Percentiles rank a stretch among this genome's conserved stretches.
Evolutionary conservation across 805 yeast genomes (phyloP).

Genomic region (Starmerella geochares): DNA sequence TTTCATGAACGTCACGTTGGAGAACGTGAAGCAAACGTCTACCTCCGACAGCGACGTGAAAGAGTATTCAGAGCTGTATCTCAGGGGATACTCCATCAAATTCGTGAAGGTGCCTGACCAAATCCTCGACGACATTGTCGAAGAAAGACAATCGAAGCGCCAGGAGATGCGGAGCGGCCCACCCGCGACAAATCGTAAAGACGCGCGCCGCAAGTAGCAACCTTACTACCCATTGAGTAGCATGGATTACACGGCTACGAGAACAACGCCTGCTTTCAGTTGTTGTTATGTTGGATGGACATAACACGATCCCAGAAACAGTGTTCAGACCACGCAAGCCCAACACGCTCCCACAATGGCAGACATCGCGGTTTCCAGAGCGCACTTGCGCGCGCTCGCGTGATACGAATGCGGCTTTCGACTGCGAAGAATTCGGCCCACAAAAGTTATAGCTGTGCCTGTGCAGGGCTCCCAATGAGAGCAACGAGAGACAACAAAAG

Average conservation of each 20-base stretch:
- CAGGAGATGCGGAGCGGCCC: constrained; percentile 26
- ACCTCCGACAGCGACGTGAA: constrained; percentile 12
- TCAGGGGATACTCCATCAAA: constrained; percentile 31
- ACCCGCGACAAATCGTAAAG: not conserved
- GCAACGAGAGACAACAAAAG: too few relatives aligned
- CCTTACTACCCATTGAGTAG: not conserved
- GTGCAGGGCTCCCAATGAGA: too few relatives aligned
- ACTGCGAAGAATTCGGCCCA: too few relatives aligned
- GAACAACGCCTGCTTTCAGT: too few relatives aligned
- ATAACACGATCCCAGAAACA: too few relatives aligned
- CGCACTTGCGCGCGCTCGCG: too few relatives aligned
- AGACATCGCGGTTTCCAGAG: too few relatives aligned
- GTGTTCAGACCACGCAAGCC: too few relatives aligned
- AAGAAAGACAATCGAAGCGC: constrained; percentile 32
- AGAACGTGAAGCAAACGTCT: constrained; percentile 49
- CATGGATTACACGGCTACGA: not conserved
- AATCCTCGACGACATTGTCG: constrained; percentile 33
- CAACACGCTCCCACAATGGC: too few relatives aligned
- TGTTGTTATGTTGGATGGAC: too few relatives aligned
- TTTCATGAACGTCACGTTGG: constrained; percentile 87
- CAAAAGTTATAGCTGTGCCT: too few relatives aligned
- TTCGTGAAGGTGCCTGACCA: constrained; percentile 36
- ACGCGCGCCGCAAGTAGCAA: not conserved
- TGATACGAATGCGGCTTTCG: too few relatives aligned
- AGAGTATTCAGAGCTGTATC: constrained; percentile 22